Evolutionary conservation across 768 basidiomycete genomes (phyloP).

Genomic region (Daedaleopsis sinensis): DNA sequence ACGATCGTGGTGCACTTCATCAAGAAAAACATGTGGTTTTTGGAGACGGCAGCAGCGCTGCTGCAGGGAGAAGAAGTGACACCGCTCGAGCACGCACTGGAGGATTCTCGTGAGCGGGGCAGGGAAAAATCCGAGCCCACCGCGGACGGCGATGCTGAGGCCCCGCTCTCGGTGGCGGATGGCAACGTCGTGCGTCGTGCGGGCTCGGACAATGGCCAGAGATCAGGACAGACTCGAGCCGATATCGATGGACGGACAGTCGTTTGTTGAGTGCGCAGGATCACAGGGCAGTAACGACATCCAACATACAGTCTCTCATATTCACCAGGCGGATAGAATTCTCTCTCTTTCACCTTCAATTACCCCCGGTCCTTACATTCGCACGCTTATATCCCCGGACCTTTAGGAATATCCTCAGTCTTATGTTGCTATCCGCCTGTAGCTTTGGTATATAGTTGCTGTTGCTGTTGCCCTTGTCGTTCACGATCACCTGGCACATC

Average conservation of each 20-base stretch:
- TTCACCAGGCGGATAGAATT: neutral
- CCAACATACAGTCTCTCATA: neutral
- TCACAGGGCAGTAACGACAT: neutral
- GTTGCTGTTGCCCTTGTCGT: neutral
- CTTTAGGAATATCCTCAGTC: conserved; percentile 1
- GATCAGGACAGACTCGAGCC: neutral
- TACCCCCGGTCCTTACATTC: neutral
- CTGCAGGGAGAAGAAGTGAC: conserved; percentile 78
- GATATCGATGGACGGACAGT: conserved; percentile 9
- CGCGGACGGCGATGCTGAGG: neutral
- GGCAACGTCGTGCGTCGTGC: neutral
- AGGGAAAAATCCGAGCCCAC: neutral
- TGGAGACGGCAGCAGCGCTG: conserved; percentile 89
- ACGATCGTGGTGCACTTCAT: conserved; percentile 97
- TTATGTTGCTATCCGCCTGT: neutral
- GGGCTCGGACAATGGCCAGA: conserved; percentile 1
- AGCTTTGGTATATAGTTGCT: neutral
- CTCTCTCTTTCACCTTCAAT: neutral
- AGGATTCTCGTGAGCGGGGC: neutral
- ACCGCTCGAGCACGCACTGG: conserved; percentile 39
- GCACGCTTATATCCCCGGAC: neutral
- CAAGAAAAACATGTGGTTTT: conserved; percentile 96
- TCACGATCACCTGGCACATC: conserved; percentile 7
- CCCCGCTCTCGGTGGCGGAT: neutral
- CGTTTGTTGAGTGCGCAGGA: conserved; percentile 11